Evolutionary conservation across 164 flowering plant genomes (phyloP).

Genomic region (Warburgia ugandensis): DNA sequence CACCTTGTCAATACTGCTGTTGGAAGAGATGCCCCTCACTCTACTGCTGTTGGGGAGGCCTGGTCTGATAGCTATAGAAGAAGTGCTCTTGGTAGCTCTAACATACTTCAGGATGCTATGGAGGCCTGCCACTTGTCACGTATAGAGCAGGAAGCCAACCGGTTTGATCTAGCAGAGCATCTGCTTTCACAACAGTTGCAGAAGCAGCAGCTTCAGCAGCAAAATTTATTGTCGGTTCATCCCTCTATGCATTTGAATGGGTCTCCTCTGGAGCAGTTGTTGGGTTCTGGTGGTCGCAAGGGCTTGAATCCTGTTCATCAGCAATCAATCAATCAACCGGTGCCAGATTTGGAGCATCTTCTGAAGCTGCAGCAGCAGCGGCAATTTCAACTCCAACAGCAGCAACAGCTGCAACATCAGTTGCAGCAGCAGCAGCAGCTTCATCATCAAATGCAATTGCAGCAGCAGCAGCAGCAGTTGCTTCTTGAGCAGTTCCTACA

Average conservation of each 20-base stretch:
- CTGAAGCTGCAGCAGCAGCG: conserved; percentile 47
- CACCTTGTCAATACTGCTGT: too few species aligned
- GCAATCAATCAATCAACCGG: conserved; percentile 32
- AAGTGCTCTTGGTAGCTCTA: conserved; percentile 24
- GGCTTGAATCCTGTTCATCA: conserved; percentile 28
- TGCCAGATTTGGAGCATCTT: conserved; percentile 46
- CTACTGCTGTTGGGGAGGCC: conserved; percentile 29
- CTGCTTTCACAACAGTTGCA: conserved; percentile 43
- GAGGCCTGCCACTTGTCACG: conserved; percentile 31
- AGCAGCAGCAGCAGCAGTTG: conserved; percentile 55
- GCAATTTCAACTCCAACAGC: conserved; percentile 37
- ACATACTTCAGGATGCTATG: conserved; percentile 30
- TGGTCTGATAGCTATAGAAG: conserved; percentile 47
- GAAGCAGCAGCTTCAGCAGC: conserved; percentile 53
- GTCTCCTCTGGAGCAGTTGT: conserved; percentile 37
- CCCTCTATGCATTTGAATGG: conserved; percentile 28
- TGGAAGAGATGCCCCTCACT: conserved; percentile 21
- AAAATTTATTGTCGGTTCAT: conserved; percentile 27
- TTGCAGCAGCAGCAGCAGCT: conserved; percentile 37
- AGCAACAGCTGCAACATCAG: conserved; percentile 27
- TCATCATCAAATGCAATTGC: conserved; percentile 60
- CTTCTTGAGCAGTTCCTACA: conserved; percentile 15
- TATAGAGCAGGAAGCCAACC: conserved; percentile 37
- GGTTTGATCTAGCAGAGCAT: conserved; percentile 43
- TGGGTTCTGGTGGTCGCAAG: conserved; percentile 17